Percentiles rank a stretch among this genome's conserved stretches.
Conservation (phyloP, 345 rosid genomes). For the Gossypioides kirkii region DNA sequence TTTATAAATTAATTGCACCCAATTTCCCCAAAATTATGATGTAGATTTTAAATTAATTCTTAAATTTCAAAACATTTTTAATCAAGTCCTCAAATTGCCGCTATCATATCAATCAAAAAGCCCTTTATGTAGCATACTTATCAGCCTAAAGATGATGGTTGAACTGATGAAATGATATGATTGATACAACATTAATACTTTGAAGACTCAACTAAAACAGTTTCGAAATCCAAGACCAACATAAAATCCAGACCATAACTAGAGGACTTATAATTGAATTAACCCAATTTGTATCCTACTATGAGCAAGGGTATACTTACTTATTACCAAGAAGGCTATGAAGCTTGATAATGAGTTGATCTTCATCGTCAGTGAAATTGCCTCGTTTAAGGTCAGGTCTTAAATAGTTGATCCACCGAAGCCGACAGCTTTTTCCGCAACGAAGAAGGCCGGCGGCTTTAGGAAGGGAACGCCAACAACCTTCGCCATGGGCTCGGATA, state of each 20-base stretch:
- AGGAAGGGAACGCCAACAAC: constrained; percentile 83
- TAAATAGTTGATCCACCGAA: constrained; percentile 77
- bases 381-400: constrained; percentile 80
- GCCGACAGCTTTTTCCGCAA: constrained; percentile 77
- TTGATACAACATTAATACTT: no score
- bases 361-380: constrained; percentile 71
- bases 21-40: not conserved
- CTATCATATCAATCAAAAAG: no score
- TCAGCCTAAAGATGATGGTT: no score
- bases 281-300: not conserved
- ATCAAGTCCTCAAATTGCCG: no score
- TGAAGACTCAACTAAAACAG: no score
- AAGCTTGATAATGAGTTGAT: constrained; percentile 69
- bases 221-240: no score
- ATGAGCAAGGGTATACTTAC: constrained; percentile 24
- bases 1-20: not conserved
- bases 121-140: no score
- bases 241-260: not conserved
- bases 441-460: constrained; percentile 81
- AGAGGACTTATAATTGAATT: not conserved
- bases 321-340: constrained; percentile 77
- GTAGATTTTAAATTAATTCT: not conserved
- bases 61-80: not conserved
- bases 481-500: constrained; percentile 70
- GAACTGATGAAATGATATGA: no score